phyloP scores from a whole-genome alignment of 139 green algal genomes.

The Nannochloris sp. region DNA sequence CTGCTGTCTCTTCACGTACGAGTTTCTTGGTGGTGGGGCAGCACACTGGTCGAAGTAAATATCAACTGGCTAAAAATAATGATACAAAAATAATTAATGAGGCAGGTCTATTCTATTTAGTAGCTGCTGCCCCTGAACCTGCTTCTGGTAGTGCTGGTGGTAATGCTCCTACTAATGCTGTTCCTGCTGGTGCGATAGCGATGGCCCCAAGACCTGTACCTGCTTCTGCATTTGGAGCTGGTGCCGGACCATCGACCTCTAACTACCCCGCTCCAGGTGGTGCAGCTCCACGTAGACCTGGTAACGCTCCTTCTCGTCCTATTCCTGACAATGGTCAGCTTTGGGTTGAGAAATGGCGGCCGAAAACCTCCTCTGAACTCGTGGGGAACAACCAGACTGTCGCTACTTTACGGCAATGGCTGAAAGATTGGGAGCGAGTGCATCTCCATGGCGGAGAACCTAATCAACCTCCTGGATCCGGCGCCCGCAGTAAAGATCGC shows the following conservation, averaged over 20 bases:
- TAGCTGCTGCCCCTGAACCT: constrained; percentile 45
- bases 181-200: not conserved
- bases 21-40: constrained; percentile 72
- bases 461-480: not conserved
- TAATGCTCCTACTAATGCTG: not conserved
- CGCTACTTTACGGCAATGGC: constrained; percentile 9
- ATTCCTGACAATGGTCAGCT: constrained; percentile 37
- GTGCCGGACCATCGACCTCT: no score
- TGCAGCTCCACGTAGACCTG: not conserved
- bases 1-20: constrained; percentile 75
- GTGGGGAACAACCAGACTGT: constrained; percentile 67
- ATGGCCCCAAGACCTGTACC: not conserved
- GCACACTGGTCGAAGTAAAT: constrained; percentile 59
- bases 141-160: not conserved
- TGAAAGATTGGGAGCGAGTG: constrained; percentile 45
- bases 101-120: constrained; percentile 72
- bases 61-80: constrained; percentile 43
- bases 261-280: no score
- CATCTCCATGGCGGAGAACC: constrained; percentile 49
- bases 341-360: constrained; percentile 93
- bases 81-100: constrained; percentile 72
- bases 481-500: constrained; percentile 1
- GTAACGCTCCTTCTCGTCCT: not conserved
- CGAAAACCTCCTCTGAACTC: constrained; percentile 63
- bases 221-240: no score